Percentiles rank a stretch among this genome's conserved stretches.
phyloP scores from a whole-genome alignment of 2,329 filamentous ascomycete genomes.

The Fusarium incarnatum region DNA sequence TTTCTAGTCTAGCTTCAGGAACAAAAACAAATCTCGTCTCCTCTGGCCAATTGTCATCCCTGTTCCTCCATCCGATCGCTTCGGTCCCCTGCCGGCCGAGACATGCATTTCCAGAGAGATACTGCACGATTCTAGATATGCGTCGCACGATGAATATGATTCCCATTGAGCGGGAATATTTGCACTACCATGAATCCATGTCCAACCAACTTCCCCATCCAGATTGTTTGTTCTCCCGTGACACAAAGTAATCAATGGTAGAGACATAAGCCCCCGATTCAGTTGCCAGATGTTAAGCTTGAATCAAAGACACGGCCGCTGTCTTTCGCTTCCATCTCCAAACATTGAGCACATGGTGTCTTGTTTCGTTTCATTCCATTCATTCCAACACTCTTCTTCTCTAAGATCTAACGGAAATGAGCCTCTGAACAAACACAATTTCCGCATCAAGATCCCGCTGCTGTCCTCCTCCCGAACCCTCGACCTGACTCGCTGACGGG shows the following conservation, averaged over 20 bases:
- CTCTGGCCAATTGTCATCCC: slow-evolving; percentile 33
- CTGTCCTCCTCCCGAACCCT: slow-evolving; percentile 25
- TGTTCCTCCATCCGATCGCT: slow-evolving; percentile 25
- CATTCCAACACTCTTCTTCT: background rate
- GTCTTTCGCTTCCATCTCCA: slow-evolving; percentile 36
- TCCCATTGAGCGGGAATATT: slow-evolving; percentile 9
- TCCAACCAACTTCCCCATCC: slow-evolving; percentile 10
- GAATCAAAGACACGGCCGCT: slow-evolving; percentile 30
- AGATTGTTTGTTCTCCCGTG: slow-evolving; percentile 27
- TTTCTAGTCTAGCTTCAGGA: background rate
- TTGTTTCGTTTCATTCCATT: slow-evolving; percentile 23
- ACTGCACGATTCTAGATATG: slow-evolving; percentile 3
- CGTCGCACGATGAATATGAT: slow-evolving; percentile 23
- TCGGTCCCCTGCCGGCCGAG: slow-evolving; percentile 40
- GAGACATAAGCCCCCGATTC: slow-evolving; percentile 4
- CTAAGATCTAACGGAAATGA: background rate
- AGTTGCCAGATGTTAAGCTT: slow-evolving; percentile 22
- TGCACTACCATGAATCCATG: slow-evolving; percentile 7
- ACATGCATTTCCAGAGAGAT: slow-evolving; percentile 36
- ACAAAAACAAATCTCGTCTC: slow-evolving; percentile 35
- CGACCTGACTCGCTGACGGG: slow-evolving; percentile 21
- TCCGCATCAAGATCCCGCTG: slow-evolving; percentile 22
- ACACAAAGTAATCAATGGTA: slow-evolving; percentile 1
- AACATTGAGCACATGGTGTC: slow-evolving; percentile 20
- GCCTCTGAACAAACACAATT: slow-evolving; percentile 17